Evolutionary conservation across 257 asterid species (phyloP).

Genomic region (Echites panduratus): DNA sequence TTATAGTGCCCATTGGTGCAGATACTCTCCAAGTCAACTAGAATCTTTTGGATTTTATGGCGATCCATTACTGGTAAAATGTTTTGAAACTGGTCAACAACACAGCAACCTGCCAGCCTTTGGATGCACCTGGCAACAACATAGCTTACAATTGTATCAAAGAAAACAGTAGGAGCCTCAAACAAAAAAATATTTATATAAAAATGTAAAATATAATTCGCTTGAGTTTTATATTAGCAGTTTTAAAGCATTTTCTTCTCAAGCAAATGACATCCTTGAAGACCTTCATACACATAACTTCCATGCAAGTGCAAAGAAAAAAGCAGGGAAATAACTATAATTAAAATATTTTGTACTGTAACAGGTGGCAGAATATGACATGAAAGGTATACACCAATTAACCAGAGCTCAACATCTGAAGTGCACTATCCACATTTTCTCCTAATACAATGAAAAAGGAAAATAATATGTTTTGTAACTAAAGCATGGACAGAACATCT

Average conservation of each 20-base stretch:
- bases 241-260: neutral
- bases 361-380: neutral
- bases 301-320: neutral
- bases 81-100: constrained; percentile 73
- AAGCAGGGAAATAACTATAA: neutral
- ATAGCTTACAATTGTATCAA: constrained; percentile 6
- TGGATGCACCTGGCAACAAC: constrained; percentile 50
- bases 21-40: constrained; percentile 58
- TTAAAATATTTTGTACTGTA: neutral
- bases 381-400: neutral
- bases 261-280: too few species aligned
- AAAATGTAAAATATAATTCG: neutral
- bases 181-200: neutral
- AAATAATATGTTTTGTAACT: neutral
- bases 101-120: constrained; percentile 45
- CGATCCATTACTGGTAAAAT: constrained; percentile 80
- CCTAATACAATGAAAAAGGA: neutral
- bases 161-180: neutral
- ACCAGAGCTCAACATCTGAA: neutral
- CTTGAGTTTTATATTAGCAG: neutral
- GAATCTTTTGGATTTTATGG: constrained; percentile 73
- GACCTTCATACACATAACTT: neutral
- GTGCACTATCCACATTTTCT: neutral
- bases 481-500: neutral
- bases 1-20: constrained; percentile 39